Evolutionary conservation across 345 rosid genomes (phyloP), one percentile per base, ranked within the genome.

Genomic region (Salix brachista): DNA sequence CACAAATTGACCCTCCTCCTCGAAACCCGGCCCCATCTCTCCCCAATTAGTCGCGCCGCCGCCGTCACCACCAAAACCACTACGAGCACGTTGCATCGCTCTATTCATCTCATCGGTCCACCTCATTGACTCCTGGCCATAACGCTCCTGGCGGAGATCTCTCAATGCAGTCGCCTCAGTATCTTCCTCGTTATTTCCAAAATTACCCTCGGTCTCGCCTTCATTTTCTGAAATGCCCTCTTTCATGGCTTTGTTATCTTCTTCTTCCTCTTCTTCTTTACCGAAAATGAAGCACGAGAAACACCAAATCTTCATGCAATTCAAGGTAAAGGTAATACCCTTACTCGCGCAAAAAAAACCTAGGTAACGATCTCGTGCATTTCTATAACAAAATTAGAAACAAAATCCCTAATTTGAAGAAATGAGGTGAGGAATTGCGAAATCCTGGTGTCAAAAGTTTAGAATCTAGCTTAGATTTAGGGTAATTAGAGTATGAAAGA

Each of bases 281-380:
- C 82, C 87, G 78, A 79, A 86, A 83, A 74, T 80, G 88, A 93
- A 92, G 86, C 94, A 91, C 32, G 84, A 71, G 80, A 88, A 89
- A 80, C 92, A 91, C 98, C 93, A 92, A 86, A 85, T 92, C 94
- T 82, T 96, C 97, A 96, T 93, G 84, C 99, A 96, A 86, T 75
- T 70, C 39, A 70, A 80, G 73, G 77, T 17, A 73, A 71, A 54
- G 62, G 37, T 30, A 65, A 41, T 28, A 30, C 12, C 77, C 66
- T 60, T 21, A 34, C 74, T 41, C 44, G 13, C 52, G 2, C 71
- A 68, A 11, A 41, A 9, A 78, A 88, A 84, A 86, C 87, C 86
- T 85, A 82, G 82, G 73, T 85, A 86, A 82, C 86, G 92, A 88
- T 91, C 93, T 80, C 79, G 64, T 75, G 76, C 90, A 90, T 87